Evolutionary conservation across 192 early-diverging fungal species (phyloP), one percentile per base, ranked within the genome.

Genomic region (Thamnidium elegans): DNA sequence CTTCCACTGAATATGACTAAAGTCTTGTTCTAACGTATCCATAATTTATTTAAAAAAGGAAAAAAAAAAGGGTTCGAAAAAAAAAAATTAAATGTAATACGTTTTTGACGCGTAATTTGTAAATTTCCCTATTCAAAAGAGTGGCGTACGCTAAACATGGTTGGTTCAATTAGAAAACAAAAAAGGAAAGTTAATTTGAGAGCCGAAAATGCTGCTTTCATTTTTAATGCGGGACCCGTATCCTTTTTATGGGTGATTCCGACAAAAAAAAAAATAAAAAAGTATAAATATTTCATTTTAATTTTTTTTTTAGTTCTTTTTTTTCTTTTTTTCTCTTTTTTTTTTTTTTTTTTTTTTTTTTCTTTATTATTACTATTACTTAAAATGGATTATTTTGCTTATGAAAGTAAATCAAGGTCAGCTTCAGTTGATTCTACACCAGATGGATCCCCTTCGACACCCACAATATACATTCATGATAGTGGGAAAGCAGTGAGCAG

Each of bases 351-450:
- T 55, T 21, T 56, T 47, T 43, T 34, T 11, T 56, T 47, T 19
- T 60, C 5, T 20, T 20, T 3, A 47, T 15, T 47, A 7, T 3
- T 15, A 47, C 11, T 13, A 14, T n/a, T 5, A n/a, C 36, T 17
- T 15, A 44, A 61, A 60, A 58, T 61, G 56, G 56, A 68, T 19
- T 61, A 68, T 45, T 66, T 66, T 56, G 55, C 50, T 42, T 66
- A 66, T 66, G 17, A 36, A 30, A 39, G 36, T 32, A 31, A 36
- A 55, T 52, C 19, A 54, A 15, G 31, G 52, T 10, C 34, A 8
- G 9, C 34, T 3, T 43, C 58, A 45, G 43, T 42, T 13, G 58
- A 59, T 36, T 42, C 36, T 44, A 44, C 58, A 26, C 58, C 43
- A 39, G 58, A 59, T 21, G 58, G 43, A 26, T 50, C 55, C 9